Percentiles rank a stretch among this genome's conserved stretches.
Conservation (phyloP, 139 green algal genomes). For the Spirogloea muscicola region DNA sequence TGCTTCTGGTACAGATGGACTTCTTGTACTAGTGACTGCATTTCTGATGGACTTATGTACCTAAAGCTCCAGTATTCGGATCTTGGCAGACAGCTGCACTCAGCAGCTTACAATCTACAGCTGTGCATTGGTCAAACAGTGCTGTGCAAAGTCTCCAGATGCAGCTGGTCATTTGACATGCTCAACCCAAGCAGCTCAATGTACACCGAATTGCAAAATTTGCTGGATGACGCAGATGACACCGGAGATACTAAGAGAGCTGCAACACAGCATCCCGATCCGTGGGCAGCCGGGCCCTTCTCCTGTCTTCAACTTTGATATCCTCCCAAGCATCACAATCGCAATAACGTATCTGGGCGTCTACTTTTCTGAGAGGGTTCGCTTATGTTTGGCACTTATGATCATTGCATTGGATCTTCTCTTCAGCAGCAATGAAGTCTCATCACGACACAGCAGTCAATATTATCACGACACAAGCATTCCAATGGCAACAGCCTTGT, state of each 20-base stretch:
- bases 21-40: background rate
- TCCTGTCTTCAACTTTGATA: conserved; percentile 7
- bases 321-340: no score
- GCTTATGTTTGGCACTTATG: no score
- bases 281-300: conserved; percentile 8
- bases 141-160: background rate
- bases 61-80: background rate
- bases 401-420: no score
- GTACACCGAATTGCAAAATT: background rate
- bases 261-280: conserved; percentile 59
- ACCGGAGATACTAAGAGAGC: conserved; percentile 83
- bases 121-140: no score
- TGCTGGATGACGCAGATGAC: conserved; percentile 65
- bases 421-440: no score
- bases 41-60: background rate
- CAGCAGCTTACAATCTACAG: no score
- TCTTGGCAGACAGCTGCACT: no score
- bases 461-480: no score
- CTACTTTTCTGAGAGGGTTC: no score
- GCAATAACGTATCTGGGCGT: no score
- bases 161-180: background rate
- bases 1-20: background rate
- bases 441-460: no score
- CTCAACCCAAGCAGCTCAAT: background rate
- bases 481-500: no score